phyloP scores from a whole-genome alignment of 164 flowering plant genomes.

The Vitis labrusca region DNA sequence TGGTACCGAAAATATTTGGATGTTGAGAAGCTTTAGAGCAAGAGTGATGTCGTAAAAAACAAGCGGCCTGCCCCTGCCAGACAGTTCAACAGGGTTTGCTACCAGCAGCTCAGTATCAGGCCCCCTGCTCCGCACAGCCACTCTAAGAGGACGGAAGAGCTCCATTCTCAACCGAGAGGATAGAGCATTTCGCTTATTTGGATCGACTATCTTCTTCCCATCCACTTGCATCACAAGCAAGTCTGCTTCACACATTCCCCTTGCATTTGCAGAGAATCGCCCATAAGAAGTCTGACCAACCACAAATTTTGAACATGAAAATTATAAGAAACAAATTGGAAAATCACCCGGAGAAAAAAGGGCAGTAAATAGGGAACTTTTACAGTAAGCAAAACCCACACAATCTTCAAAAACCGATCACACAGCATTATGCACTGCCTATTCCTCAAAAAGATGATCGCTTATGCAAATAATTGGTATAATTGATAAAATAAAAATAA shows the following conservation, averaged over 20 bases:
- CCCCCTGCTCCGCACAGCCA: constrained; percentile 65
- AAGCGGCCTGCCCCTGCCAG: constrained; percentile 82
- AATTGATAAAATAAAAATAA: no score
- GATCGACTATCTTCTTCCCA: constrained; percentile 79
- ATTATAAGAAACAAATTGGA: neutral
- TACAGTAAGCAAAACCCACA: no score
- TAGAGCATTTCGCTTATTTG: constrained; percentile 51
- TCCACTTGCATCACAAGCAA: constrained; percentile 74
- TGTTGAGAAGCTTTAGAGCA: constrained; percentile 68
- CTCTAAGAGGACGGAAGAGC: constrained; percentile 61
- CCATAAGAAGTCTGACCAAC: constrained; percentile 67
- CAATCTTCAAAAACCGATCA: neutral
- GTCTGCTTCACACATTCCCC: constrained; percentile 59
- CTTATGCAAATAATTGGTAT: no score
- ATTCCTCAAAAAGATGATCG: no score
- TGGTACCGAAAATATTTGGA: constrained; percentile 64
- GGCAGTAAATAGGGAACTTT: no score
- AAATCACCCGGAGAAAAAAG: neutral
- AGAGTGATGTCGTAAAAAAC: constrained; percentile 75
- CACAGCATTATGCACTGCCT: neutral
- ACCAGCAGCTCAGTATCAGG: constrained; percentile 84
- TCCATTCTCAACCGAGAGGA: constrained; percentile 57
- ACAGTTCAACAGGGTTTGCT: constrained; percentile 77
- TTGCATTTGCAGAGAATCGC: constrained; percentile 46
- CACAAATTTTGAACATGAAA: neutral